Evolutionary conservation across 768 basidiomycete species (phyloP), one percentile per base, ranked within the genome.

Genomic region (Boletus eberwhitei): DNA sequence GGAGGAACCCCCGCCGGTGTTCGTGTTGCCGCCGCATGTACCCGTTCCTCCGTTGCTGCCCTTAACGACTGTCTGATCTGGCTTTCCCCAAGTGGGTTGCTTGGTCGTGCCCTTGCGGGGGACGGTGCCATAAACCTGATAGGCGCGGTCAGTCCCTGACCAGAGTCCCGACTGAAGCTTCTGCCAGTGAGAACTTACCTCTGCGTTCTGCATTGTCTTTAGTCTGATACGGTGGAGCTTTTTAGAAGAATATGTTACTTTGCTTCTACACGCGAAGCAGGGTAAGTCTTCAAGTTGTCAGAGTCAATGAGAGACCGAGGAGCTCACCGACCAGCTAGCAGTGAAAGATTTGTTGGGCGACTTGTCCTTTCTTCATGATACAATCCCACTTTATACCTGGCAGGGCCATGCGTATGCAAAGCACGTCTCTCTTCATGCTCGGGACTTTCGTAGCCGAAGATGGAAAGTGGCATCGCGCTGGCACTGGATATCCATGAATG

Each of bases 331-430:
- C 60, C 43, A 31, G 44, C n/a, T 52, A 2, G 54, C 31, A 32
- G 21, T n/a, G 16, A 36, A 40, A n/a, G 53, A 36, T 39, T 29
- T 24, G 43, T 53, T 47, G 34, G 29, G 49, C 32, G 52, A 22
- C 17, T 55, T 39, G 45, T 22, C 32, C 32, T 51, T 24, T 17
- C 11, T n/a, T 21, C 31, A 19, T n/a, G 45, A 46, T 1, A 17
- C 21, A 2, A 2, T 0, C 13, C 16, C 32, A 22, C 40, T 62
- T 68, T 66, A 66, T 66, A 65, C 21, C 6, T 26, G n/a, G n/a
- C 8, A 8, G n/a, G 2, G 26, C 48, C 44, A 4, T 34, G 35
- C 52, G n/a, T 17, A 24, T 22, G 16, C 4, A 24, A 49, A 31
- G 48, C 12, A 12, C 31, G 13, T 47, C 46, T 21, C 22, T 35